Evolutionary conservation across 352 stramenopile genomes (phyloP).

Genomic region (Phytophthora cactorum): DNA sequence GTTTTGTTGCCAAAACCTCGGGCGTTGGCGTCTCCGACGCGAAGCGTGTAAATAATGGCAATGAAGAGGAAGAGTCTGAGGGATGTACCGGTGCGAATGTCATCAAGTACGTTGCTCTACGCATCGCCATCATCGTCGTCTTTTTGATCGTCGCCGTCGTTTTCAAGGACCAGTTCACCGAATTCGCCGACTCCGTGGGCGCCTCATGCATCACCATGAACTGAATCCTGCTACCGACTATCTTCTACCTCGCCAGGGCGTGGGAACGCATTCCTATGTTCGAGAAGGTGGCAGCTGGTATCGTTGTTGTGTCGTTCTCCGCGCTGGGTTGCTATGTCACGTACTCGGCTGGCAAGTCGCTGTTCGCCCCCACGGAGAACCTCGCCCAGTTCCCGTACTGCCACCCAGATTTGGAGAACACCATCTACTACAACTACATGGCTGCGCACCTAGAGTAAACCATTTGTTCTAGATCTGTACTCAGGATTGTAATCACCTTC

Average conservation of each 20-base stretch:
- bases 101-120: slow-evolving; percentile 41
- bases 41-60: slow-evolving; percentile 38
- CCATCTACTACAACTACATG: slow-evolving; percentile 57
- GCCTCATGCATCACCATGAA: slow-evolving; percentile 60
- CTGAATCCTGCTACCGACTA: slow-evolving; percentile 70
- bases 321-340: slow-evolving; percentile 42
- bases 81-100: slow-evolving; percentile 37
- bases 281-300: slow-evolving; percentile 30
- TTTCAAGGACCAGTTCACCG: slow-evolving; percentile 60
- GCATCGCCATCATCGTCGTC: slow-evolving; percentile 41
- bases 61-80: slow-evolving; percentile 36
- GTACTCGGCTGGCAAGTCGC: slow-evolving; percentile 48
- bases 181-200: slow-evolving; percentile 65
- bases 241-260: slow-evolving; percentile 72
- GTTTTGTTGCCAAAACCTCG: slow-evolving; percentile 21
- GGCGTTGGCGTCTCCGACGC: slow-evolving; percentile 34
- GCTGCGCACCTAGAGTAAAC: slow-evolving; percentile 16
- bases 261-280: slow-evolving; percentile 46
- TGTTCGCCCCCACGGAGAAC: slow-evolving; percentile 44
- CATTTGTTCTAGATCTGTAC: background rate
- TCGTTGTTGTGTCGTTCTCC: slow-evolving; percentile 37
- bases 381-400: slow-evolving; percentile 66
- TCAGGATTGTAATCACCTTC: too few species aligned
- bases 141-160: slow-evolving; percentile 45
- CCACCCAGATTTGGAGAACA: slow-evolving; percentile 47